Conservation (phyloP, 495 filamentous ascomycete species). For the Aspergillus sparsus region DNA sequence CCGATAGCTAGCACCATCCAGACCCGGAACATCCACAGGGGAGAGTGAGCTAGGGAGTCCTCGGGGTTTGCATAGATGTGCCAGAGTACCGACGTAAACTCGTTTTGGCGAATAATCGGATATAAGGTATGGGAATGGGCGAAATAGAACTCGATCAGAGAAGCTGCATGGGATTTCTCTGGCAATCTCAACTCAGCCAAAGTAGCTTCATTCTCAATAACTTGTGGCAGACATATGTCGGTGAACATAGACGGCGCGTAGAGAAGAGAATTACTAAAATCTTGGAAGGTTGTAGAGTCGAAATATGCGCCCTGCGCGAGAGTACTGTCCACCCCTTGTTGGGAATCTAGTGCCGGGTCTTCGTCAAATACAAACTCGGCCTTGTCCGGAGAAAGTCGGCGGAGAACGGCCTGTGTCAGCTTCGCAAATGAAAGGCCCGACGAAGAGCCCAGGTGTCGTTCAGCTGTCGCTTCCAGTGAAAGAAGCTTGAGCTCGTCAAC, state of each 20-base stretch:
- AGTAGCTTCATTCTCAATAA: slow-evolving; percentile 5
- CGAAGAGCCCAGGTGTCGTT: slow-evolving; percentile 41
- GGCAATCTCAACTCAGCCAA: slow-evolving; percentile 21
- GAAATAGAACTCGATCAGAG: slow-evolving; percentile 42
- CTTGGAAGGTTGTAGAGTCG: background rate
- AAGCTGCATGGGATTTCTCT: slow-evolving; percentile 29
- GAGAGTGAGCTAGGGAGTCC: slow-evolving; percentile 28
- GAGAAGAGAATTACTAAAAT: background rate
- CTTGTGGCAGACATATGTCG: background rate
- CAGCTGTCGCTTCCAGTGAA: slow-evolving; percentile 41
- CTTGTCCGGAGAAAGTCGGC: slow-evolving; percentile 48
- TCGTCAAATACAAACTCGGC: slow-evolving; percentile 42
- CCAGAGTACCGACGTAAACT: slow-evolving; percentile 33
- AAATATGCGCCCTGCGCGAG: too few relatives aligned
- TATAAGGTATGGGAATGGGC: slow-evolving; percentile 46
- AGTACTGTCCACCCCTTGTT: background rate
- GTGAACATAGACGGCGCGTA: slow-evolving; percentile 1
- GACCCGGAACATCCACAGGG: slow-evolving; percentile 37
- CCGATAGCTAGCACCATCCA: slow-evolving; percentile 48
- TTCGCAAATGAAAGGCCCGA: slow-evolving; percentile 41
- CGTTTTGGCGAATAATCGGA: slow-evolving; percentile 35
- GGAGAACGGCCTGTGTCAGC: slow-evolving; percentile 43
- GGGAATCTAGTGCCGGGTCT: slow-evolving; percentile 20
- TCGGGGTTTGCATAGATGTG: slow-evolving; percentile 31
- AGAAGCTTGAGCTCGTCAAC: slow-evolving; percentile 35